Conservation (phyloP, 2,329 filamentous ascomycete genomes). For the Bertia moriformis region DNA sequence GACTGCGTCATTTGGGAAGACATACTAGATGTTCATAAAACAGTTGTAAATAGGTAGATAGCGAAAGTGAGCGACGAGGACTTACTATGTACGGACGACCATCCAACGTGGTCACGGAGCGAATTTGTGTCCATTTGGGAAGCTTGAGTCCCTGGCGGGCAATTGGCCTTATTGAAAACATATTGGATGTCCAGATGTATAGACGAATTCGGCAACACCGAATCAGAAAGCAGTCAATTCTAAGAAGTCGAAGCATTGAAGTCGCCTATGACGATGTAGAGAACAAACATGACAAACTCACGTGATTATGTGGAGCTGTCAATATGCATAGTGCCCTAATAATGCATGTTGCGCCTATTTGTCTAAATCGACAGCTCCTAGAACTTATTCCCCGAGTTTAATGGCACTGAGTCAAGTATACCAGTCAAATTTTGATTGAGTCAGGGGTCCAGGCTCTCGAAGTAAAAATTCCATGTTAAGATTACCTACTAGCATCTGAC, state of each 20-base stretch:
- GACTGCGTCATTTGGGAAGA: constrained; percentile 24
- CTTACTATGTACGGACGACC: not conserved
- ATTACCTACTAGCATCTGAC: no score
- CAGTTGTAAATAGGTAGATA: constrained; percentile 11
- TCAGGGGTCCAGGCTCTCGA: no score
- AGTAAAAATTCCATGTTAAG: no score
- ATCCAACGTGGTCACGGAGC: not conserved
- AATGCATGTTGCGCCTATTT: constrained; percentile 3
- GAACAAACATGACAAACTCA: constrained; percentile 14
- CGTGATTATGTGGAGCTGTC: constrained; percentile 10
- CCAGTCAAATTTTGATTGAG: no score
- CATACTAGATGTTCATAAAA: constrained; percentile 23
- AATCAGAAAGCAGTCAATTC: not conserved
- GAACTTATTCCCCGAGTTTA: no score
- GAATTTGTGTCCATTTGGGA: not conserved
- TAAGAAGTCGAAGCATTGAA: not conserved
- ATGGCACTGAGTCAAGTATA: no score
- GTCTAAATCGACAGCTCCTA: no score
- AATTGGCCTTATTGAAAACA: not conserved
- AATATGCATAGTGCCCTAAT: constrained; percentile 1
- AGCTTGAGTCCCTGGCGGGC: not conserved
- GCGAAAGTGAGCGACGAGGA: not conserved
- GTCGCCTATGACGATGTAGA: constrained; percentile 5
- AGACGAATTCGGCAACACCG: no score
- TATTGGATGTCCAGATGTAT: constrained; percentile 1